Conservation (phyloP, 2,329 filamentous ascomycete genomes). For the Xylaria sp. region DNA sequence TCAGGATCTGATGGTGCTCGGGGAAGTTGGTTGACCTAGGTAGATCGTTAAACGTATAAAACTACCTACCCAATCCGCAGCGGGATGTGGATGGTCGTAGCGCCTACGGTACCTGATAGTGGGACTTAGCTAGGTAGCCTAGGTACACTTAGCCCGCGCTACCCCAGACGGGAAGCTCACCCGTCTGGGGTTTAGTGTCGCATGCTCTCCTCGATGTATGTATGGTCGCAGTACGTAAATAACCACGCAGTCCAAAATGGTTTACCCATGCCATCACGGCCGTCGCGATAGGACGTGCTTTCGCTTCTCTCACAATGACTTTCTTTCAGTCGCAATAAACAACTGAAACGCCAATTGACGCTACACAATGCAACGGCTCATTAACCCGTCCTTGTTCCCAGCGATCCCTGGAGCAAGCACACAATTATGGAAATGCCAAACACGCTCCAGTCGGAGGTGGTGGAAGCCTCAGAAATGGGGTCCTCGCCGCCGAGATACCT, state of each 20-base stretch:
- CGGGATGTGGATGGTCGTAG: too few species aligned
- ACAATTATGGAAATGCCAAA: slow-evolving; percentile 27
- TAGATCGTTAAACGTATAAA: too few species aligned
- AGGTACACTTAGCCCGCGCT: background rate
- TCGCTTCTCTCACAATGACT: slow-evolving; percentile 3
- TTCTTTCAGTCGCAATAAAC: slow-evolving; percentile 6
- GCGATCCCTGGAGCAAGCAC: slow-evolving; percentile 25
- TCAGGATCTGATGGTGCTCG: too few species aligned
- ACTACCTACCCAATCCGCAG: too few species aligned
- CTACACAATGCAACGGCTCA: slow-evolving; percentile 41
- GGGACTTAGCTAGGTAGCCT: too few species aligned
- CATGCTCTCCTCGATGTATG: slow-evolving; percentile 4
- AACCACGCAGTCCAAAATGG: background rate
- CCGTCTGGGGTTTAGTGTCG: slow-evolving; percentile 29
- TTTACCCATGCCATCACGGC: slow-evolving; percentile 2
- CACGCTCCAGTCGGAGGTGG: slow-evolving; percentile 15
- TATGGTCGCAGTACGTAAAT: background rate
- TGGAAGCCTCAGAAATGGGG: slow-evolving; percentile 10
- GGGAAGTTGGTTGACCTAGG: too few species aligned
- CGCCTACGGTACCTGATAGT: too few species aligned
- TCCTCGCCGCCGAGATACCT: slow-evolving; percentile 32
- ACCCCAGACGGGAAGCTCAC: slow-evolving; percentile 31
- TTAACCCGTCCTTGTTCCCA: slow-evolving; percentile 29
- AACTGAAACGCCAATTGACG: background rate
- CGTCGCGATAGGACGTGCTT: background rate